phyloP scores from a whole-genome alignment of 2,329 filamentous ascomycete genomes.

The Thelonectria rubi region DNA sequence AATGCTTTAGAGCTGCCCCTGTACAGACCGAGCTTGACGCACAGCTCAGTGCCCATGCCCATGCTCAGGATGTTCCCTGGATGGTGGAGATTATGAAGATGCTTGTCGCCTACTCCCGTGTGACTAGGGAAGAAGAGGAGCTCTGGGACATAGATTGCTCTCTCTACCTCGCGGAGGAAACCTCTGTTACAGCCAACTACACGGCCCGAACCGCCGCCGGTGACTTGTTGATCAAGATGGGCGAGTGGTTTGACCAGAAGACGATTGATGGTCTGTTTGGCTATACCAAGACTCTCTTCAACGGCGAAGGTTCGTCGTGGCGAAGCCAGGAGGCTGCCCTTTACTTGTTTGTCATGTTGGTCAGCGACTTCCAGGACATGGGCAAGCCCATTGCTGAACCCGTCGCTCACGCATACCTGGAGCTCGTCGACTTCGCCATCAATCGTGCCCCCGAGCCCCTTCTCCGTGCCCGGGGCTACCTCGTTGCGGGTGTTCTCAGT shows the following conservation, averaged over 20 bases:
- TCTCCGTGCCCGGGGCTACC: constrained; percentile 84
- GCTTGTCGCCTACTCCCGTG: constrained; percentile 84
- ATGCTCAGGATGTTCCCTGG: constrained; percentile 76
- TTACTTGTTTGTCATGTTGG: constrained; percentile 84
- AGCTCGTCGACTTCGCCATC: constrained; percentile 82
- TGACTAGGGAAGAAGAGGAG: constrained; percentile 91
- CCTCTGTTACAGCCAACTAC: constrained; percentile 94
- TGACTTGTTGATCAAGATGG: constrained; percentile 90
- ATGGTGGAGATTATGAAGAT: constrained; percentile 88
- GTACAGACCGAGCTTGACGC: constrained; percentile 89
- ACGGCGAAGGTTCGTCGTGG: constrained; percentile 61
- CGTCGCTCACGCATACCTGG: constrained; percentile 77
- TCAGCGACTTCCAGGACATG: constrained; percentile 84
- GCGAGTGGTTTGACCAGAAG: constrained; percentile 83
- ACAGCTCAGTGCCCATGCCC: constrained; percentile 71
- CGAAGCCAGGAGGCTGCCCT: constrained; percentile 80
- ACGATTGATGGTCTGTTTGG: constrained; percentile 82
- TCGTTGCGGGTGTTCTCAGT: constrained; percentile 83
- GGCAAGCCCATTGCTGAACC: constrained; percentile 75
- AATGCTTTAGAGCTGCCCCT: constrained; percentile 85
- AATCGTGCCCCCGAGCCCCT: constrained; percentile 75
- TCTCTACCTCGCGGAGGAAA: constrained; percentile 93
- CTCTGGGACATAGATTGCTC: constrained; percentile 98
- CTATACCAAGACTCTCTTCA: constrained; percentile 79
- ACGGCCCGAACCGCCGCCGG: constrained; percentile 92